These are phyloP conservation scores for Colletotrichum abscissum DNA, from an alignment of 2,329 filamentous ascomycete species.

Conservation along the genomic window DNA sequence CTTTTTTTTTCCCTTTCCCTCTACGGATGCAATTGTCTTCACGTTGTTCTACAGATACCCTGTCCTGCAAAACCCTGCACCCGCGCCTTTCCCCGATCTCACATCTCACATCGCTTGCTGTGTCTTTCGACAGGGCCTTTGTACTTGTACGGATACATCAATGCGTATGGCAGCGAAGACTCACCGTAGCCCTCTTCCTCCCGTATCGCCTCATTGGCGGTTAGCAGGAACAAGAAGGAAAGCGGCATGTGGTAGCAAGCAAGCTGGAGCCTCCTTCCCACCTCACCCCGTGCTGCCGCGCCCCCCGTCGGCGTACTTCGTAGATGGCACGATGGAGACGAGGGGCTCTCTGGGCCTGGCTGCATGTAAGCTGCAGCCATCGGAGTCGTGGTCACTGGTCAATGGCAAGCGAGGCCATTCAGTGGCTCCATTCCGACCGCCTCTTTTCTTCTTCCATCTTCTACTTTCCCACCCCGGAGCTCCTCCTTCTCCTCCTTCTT, in stretches of 20 bases:
- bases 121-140: background rate
- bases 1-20: background rate
- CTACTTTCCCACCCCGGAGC: background rate
- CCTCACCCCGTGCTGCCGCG: background rate
- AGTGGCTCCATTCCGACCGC: constrained; percentile 36
- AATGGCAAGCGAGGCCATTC: constrained; percentile 15
- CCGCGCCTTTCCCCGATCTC: background rate
- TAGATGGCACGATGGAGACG: constrained; percentile 14
- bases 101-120: background rate
- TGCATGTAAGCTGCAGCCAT: constrained; percentile 25
- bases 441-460: constrained; percentile 27
- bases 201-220: background rate
- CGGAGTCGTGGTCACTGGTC: constrained; percentile 33
- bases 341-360: background rate
- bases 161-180: background rate
- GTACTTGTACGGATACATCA: background rate
- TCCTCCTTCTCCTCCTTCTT: constrained; percentile 9
- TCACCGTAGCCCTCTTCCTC: background rate
- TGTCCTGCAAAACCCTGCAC: background rate
- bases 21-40: background rate
- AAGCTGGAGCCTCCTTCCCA: constrained; percentile 2
- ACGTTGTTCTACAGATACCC: constrained; percentile 7
- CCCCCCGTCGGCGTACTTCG: background rate
- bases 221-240: background rate
- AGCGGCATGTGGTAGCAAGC: constrained; percentile 19